Conservation (phyloP, 1,139 yeast genomes). For the Zygosaccharomyces sapae region DNA sequence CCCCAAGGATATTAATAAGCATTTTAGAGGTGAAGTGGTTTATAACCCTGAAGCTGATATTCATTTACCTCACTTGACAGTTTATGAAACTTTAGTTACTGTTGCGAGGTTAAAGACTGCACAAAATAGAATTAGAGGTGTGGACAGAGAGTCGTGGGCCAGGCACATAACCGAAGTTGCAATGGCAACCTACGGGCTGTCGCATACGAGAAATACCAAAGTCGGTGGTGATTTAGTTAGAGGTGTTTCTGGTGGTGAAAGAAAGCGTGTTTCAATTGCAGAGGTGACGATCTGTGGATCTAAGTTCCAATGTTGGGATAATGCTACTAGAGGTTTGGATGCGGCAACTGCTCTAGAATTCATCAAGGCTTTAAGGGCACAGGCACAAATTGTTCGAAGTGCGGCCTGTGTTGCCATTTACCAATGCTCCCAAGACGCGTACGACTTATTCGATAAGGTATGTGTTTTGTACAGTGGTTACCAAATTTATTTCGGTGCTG, state of each 20-base stretch:
- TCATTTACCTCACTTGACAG: slow-evolving; percentile 71
- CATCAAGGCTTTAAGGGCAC: slow-evolving; percentile 58
- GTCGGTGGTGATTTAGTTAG: slow-evolving; percentile 67
- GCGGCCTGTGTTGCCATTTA: slow-evolving; percentile 73
- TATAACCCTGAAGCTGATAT: slow-evolving; percentile 69
- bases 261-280: slow-evolving; percentile 75
- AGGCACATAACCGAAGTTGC: slow-evolving; percentile 58
- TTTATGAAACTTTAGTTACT: slow-evolving; percentile 63
- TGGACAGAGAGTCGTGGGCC: slow-evolving; percentile 57
- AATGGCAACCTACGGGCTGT: slow-evolving; percentile 70
- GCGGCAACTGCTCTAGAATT: slow-evolving; percentile 78
- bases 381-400: slow-evolving; percentile 53
- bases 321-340: slow-evolving; percentile 71
- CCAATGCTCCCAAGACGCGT: slow-evolving; percentile 77
- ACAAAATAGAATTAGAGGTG: slow-evolving; percentile 55
- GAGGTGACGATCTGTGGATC: slow-evolving; percentile 62
- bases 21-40: slow-evolving; percentile 65
- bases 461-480: slow-evolving; percentile 70
- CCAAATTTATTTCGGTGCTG: slow-evolving; percentile 70
- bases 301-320: slow-evolving; percentile 66
- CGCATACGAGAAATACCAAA: slow-evolving; percentile 62
- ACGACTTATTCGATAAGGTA: slow-evolving; percentile 70
- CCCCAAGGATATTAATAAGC: slow-evolving; percentile 45
- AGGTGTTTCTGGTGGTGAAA: slow-evolving; percentile 83
- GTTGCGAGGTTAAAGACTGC: slow-evolving; percentile 68